Evolutionary conservation across 1,139 yeast genomes (phyloP).

Genomic region (Pichia sp.): DNA sequence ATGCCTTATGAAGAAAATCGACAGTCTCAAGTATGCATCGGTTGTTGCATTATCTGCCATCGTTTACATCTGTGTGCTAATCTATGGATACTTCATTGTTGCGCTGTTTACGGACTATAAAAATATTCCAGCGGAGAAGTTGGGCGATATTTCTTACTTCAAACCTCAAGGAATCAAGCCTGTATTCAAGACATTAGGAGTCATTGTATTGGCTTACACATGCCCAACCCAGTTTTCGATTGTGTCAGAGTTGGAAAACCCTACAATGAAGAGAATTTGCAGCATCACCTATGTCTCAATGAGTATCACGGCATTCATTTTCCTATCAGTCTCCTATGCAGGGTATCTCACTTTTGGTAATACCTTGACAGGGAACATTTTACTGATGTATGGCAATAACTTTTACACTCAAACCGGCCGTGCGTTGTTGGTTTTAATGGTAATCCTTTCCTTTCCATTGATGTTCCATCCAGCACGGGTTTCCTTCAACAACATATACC

Average conservation of each 20-base stretch:
- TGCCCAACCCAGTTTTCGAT: slow-evolving; percentile 94
- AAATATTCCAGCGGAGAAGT: slow-evolving; percentile 28
- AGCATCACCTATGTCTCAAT: slow-evolving; percentile 56
- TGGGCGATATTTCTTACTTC: slow-evolving; percentile 53
- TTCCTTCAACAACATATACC: slow-evolving; percentile 69
- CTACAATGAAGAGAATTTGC: slow-evolving; percentile 46
- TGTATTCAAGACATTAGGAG: slow-evolving; percentile 78
- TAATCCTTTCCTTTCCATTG: slow-evolving; percentile 81
- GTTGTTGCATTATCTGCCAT: slow-evolving; percentile 80
- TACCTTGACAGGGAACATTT: slow-evolving; percentile 72
- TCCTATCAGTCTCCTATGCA: slow-evolving; percentile 65
- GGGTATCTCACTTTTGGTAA: slow-evolving; percentile 90
- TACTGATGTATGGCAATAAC: slow-evolving; percentile 54
- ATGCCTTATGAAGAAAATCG: slow-evolving; percentile 67
- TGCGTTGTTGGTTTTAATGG: slow-evolving; percentile 73
- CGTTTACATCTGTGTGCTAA: slow-evolving; percentile 71
- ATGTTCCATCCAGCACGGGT: slow-evolving; percentile 92
- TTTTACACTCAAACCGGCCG: slow-evolving; percentile 62
- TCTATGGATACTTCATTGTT: slow-evolving; percentile 55
- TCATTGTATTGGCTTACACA: slow-evolving; percentile 88
- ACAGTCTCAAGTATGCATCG: slow-evolving; percentile 82
- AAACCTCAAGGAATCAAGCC: slow-evolving; percentile 55
- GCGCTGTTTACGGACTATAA: slow-evolving; percentile 25
- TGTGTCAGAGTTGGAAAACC: slow-evolving; percentile 69
- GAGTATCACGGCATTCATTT: slow-evolving; percentile 53